Evolutionary conservation across 768 basidiomycete species (phyloP), one percentile per base, ranked within the genome.

Genomic region (Hygrocybe punicea): DNA sequence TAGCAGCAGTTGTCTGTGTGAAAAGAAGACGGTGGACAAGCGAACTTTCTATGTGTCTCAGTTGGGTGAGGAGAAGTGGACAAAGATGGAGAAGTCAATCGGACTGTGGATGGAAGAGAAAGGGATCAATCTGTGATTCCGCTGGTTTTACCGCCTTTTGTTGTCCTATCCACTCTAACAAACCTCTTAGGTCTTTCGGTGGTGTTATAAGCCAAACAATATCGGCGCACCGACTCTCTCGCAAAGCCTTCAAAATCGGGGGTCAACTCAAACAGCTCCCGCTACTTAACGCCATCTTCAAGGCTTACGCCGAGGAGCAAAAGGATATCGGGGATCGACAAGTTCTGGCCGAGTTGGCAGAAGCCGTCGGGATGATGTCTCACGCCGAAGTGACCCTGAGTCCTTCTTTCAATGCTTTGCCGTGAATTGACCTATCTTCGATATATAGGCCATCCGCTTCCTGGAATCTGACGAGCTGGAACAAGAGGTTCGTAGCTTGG

Each of bases 161-260:
- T 21, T 9, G 11, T 51, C 25, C 13, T 21, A 14, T 25, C 48
- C 14, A 17, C 53, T 17, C 51, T 13, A 13, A 33, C 17, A 58
- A 39, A 13, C n/a, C 33, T 4, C 8, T 13, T 37, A 89, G 87
- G 52, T 73, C 76, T 4, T 84, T 83, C 63, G 76, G 75, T 14
- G 88, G 88, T 17, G 75, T 76, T 13, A 76, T 91, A 59, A 77
- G 80, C 53, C 82, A 84, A 63, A 87, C 89, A n/a, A 84, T 78
- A 36, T 73, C 77, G 17, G 86, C 86, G 8, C 91, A 92, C 68
- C 81, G 90, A 10, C 75, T 93, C 24, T 76, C 85, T 29, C 80
- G 81, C 55, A 87, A 89, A 65, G 89, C 89, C 1, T 86, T 77
- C 67, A 70, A 77, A 60, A 58, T 83, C 17, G 85, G 85, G 16